These are phyloP conservation scores for Monilinia fructigena DNA, from an alignment of 2,329 filamentous ascomycete species.

Conservation along the genomic window DNA sequence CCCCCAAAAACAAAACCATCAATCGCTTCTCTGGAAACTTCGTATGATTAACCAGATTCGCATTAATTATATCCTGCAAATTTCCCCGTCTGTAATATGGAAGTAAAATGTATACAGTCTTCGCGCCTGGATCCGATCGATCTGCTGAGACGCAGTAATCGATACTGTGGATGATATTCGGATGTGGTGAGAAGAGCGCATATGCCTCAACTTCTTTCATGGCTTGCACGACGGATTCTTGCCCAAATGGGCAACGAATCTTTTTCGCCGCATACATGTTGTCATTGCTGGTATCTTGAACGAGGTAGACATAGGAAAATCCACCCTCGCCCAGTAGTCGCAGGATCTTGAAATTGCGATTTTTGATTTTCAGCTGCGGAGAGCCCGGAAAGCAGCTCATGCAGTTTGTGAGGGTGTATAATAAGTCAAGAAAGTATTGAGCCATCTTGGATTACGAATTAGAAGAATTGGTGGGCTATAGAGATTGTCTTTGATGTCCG, in stretches of 20 bases:
- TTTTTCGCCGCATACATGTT: conserved; percentile 95
- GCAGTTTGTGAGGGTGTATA: conserved; percentile 92
- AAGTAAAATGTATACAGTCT: conserved; percentile 94
- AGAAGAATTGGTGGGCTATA: not conserved
- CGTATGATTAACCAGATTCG: conserved; percentile 93
- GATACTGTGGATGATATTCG: conserved; percentile 81
- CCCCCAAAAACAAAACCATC: conserved; percentile 87
- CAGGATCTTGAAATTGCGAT: conserved; percentile 90
- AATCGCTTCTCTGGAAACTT: conserved; percentile 83
- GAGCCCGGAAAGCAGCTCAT: conserved; percentile 95
- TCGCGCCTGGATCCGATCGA: conserved; percentile 64
- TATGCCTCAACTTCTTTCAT: conserved; percentile 98
- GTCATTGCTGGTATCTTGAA: conserved; percentile 82
- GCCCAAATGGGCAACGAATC: conserved; percentile 96
- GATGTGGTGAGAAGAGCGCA: conserved; percentile 77
- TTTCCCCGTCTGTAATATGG: conserved; percentile 96
- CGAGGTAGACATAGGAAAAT: conserved; percentile 98
- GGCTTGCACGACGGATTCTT: conserved; percentile 90
- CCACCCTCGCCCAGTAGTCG: conserved; percentile 94
- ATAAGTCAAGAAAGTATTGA: conserved; percentile 80
- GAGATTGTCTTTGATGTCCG: not conserved
- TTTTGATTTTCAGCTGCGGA: conserved; percentile 93
- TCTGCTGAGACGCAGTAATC: conserved; percentile 82
- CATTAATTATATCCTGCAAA: conserved; percentile 97
- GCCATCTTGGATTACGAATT: conserved; percentile 55